phyloP scores from a whole-genome alignment of 371 early-diverging fungal species.

The Ordospora colligata region DNA sequence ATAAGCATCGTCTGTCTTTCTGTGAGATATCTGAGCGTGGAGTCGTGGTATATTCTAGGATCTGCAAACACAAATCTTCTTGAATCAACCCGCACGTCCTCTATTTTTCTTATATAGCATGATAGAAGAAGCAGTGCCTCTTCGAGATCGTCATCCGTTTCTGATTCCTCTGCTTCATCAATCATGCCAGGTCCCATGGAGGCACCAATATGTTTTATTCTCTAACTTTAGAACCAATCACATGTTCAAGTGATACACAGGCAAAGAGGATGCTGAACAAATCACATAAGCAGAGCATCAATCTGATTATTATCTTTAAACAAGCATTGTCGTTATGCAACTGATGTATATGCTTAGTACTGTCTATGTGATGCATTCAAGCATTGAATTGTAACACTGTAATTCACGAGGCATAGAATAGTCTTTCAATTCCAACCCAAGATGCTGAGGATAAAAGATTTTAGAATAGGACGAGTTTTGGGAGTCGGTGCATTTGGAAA shows the following conservation, averaged over 20 bases:
- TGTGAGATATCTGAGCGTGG: neutral
- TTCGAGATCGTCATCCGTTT: neutral
- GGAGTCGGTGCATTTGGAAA: slow-evolving; percentile 99
- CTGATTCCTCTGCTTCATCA: neutral
- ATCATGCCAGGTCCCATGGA: neutral
- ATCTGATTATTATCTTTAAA: too few species aligned
- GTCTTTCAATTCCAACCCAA: slow-evolving; percentile 27
- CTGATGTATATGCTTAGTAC: too few species aligned
- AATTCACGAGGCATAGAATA: slow-evolving; percentile 12
- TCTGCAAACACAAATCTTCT: neutral
- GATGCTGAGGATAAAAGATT: slow-evolving; percentile 79
- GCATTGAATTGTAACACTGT: neutral
- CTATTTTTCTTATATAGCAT: neutral
- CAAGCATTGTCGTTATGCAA: too few species aligned
- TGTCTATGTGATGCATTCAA: too few species aligned
- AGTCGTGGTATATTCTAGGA: neutral
- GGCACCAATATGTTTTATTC: neutral
- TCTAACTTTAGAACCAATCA: neutral
- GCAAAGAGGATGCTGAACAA: too few species aligned
- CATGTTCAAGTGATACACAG: neutral
- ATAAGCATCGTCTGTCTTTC: neutral
- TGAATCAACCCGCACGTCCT: neutral
- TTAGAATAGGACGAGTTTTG: slow-evolving; percentile 87
- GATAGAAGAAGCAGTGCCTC: neutral
- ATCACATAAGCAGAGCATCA: too few species aligned